Evolutionary conservation across 2,329 filamentous ascomycete species (phyloP).

Genomic region (Apiospora koreana): DNA sequence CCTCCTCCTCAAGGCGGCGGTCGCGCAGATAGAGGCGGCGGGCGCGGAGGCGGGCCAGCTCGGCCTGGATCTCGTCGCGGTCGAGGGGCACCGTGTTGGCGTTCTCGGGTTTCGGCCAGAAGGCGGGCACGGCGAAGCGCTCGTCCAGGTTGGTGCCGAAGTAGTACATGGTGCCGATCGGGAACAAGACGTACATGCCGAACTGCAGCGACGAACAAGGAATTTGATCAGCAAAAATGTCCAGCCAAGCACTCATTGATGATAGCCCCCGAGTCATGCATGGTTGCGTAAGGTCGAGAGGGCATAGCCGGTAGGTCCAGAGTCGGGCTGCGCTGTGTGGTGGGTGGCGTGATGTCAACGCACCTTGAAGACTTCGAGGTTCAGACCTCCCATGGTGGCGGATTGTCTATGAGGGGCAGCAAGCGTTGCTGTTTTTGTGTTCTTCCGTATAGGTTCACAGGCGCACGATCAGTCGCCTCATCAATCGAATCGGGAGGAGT

Average conservation of each 20-base stretch:
- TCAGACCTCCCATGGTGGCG: slow-evolving; percentile 72
- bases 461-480: background rate
- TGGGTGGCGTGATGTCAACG: background rate
- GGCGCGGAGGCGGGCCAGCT: slow-evolving; percentile 71
- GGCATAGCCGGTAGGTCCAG: too few relatives aligned
- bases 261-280: too few relatives aligned
- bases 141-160: slow-evolving; percentile 97
- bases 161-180: slow-evolving; percentile 99
- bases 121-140: slow-evolving; percentile 83
- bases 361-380: slow-evolving; percentile 95
- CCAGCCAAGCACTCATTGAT: too few relatives aligned
- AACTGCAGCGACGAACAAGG: slow-evolving; percentile 60
- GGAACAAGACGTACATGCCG: slow-evolving; percentile 98
- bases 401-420: background rate
- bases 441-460: background rate
- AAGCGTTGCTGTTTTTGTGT: background rate
- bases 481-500: background rate
- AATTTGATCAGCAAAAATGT: too few relatives aligned
- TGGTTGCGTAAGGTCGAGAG: too few relatives aligned
- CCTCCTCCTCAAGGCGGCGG: slow-evolving; percentile 48
- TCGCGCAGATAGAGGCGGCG: slow-evolving; percentile 76
- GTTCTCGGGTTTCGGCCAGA: slow-evolving; percentile 86
- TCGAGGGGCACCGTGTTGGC: slow-evolving; percentile 77
- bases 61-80: slow-evolving; percentile 77
- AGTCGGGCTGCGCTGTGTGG: background rate